Evolutionary conservation across 768 basidiomycete species (phyloP), one percentile per base, ranked within the genome.

Genomic region (Amyloporia xantha): DNA sequence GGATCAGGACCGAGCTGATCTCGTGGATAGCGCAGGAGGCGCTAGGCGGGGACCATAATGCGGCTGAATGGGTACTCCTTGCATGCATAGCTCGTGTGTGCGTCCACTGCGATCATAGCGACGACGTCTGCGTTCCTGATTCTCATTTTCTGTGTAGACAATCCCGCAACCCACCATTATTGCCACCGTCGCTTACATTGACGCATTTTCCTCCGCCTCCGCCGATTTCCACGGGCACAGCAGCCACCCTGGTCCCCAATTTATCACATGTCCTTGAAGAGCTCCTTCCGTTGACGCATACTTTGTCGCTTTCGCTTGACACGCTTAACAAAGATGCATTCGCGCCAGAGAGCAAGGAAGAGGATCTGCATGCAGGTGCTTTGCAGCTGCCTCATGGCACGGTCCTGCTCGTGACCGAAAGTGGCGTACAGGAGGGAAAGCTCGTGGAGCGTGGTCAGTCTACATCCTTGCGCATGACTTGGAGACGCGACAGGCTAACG

Each of bases 51-150:
- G 89, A 92, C 58, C 62, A 57, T 25, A 69, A 77, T 19, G 81
- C 82, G 1, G 86, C 88, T 20, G 83, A 90, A 65, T 90, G 84
- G 84, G 70, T 86, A 5, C 68, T 91, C 4, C 68, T 91, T 23
- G 68, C 74, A 37, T 59, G 72, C 39, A 71, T 84, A 13, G 72
- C 82, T 24, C 74, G 74, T 66, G 77, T 84, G 89, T 91, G 59
- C 54, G 85, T 69, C 15, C 44, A n/a, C n/a, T n/a, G n/a, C n/a
- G n/a, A n/a, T n/a, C n/a, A n/a, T n/a, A n/a, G n/a, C n/a, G n/a
- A 11, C 28, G 20, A 41, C 5, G 15, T 19, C 17, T 19, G 21
- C 17, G 6, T 39, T 20, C 17, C 9, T n/a, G n/a, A n/a, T n/a
- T n/a, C n/a, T n/a, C n/a, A n/a, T n/a, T n/a, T n/a, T n/a, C n/a